Percentiles rank a stretch among this genome's conserved stretches.
Evolutionary conservation across 208 protist genomes (phyloP).

Genomic region (Crithidia expoeki): DNA sequence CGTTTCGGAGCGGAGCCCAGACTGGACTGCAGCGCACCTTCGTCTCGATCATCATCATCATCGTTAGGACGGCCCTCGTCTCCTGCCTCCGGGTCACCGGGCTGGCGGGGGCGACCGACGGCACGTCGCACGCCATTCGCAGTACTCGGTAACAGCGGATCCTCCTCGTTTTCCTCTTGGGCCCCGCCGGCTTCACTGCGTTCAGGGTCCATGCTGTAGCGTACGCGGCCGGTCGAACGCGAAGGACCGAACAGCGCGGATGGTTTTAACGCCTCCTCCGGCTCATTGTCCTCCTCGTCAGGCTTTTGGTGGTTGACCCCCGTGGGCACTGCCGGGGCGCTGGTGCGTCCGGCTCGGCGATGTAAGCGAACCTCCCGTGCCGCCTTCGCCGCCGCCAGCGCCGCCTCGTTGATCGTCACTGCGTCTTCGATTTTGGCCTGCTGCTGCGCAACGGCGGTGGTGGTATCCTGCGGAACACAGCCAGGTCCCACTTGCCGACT

Average conservation of each 20-base stretch:
- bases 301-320: background rate
- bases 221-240: slow-evolving; percentile 6
- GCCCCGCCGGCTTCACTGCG: background rate
- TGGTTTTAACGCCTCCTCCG: slow-evolving; percentile 23
- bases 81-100: background rate
- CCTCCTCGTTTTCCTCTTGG: slow-evolving; percentile 8
- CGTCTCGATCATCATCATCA: background rate
- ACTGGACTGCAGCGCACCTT: background rate
- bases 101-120: background rate
- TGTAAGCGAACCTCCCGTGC: slow-evolving; percentile 14
- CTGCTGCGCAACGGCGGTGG: background rate
- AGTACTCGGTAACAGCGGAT: background rate
- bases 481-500: background rate
- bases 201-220: background rate
- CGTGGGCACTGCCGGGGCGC: background rate
- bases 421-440: slow-evolving; percentile 9
- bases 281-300: slow-evolving; percentile 21
- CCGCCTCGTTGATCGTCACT: slow-evolving; percentile 20
- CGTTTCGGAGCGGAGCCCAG: background rate
- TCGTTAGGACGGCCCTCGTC: background rate
- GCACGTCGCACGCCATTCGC: background rate
- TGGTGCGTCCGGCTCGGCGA: background rate
- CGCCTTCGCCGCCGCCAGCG: slow-evolving; percentile 19
- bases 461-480: background rate
- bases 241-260: slow-evolving; percentile 11